Evolutionary conservation across 441 rosid genomes (phyloP).

Genomic region (Gossypium davidsonii): DNA sequence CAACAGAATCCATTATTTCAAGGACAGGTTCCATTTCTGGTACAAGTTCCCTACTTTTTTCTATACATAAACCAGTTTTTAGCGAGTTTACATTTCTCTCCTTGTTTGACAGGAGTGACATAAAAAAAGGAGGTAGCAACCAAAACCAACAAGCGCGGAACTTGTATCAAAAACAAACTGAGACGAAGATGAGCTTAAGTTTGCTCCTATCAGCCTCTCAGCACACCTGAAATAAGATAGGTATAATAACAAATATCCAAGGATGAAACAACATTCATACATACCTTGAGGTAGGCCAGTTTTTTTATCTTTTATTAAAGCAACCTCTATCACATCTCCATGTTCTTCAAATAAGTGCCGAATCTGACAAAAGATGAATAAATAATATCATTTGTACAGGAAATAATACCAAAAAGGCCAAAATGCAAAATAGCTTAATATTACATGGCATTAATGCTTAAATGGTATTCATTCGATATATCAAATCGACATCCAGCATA

Average conservation of each 20-base stretch:
- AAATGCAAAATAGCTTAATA: background rate
- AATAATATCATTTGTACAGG: background rate
- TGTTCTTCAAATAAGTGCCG: constrained; percentile 82
- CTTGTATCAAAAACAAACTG: constrained; percentile 72
- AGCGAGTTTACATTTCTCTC: constrained; percentile 50
- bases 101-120: constrained; percentile 52
- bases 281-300: constrained; percentile 98
- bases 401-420: background rate
- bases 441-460: background rate
- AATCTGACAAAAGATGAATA: constrained; percentile 42
- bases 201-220: constrained; percentile 94
- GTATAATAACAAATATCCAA: constrained; percentile 37
- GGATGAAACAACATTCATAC: constrained; percentile 31
- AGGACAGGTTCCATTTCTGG: constrained; percentile 39
- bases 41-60: constrained; percentile 32
- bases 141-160: constrained; percentile 62
- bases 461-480: background rate
- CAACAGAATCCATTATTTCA: constrained; percentile 49
- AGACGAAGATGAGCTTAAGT: constrained; percentile 75
- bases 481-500: background rate
- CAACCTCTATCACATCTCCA: constrained; percentile 93
- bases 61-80: constrained; percentile 45
- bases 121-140: constrained; percentile 39
- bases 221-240: constrained; percentile 71
- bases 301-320: constrained; percentile 90